These are phyloP conservation scores for Nannochloropsis granulata DNA, from an alignment of 108 stramenopile species.

Conservation along the genomic window DNA sequence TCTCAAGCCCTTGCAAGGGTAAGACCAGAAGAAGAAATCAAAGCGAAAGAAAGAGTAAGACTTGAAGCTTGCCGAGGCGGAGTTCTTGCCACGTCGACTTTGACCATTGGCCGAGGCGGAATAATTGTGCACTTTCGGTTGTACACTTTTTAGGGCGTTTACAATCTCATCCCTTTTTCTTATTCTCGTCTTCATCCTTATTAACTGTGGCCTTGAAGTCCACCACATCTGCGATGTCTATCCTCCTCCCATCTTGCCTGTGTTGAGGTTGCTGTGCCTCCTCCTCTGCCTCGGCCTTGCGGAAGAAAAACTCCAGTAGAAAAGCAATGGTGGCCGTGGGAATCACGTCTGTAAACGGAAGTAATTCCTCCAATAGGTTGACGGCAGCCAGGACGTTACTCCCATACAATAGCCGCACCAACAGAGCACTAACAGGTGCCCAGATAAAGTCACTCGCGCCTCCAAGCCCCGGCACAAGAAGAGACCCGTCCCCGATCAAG, in stretches of 20 bases:
- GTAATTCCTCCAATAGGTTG: background rate
- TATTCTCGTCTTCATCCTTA: background rate
- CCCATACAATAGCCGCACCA: background rate
- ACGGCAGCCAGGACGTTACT: background rate
- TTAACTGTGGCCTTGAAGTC: background rate
- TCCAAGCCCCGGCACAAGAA: background rate
- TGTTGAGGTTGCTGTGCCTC: background rate
- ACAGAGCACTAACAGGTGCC: background rate
- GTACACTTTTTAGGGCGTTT: background rate
- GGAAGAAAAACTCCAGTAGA: background rate
- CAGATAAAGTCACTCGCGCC: background rate
- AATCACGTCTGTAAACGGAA: background rate
- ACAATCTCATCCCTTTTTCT: background rate
- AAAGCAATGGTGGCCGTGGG: background rate
- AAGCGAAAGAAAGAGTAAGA: background rate
- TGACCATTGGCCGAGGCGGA: too few species aligned
- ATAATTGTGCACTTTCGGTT: too few species aligned
- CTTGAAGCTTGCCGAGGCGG: too few species aligned
- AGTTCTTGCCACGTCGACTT: too few species aligned
- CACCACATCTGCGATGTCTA: background rate
- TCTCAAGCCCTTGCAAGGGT: slow-evolving; percentile 23
- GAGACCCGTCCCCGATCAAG: background rate
- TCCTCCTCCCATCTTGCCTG: background rate
- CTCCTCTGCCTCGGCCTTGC: background rate
- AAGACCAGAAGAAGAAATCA: too few species aligned